Evolutionary conservation across 257 asterid species (phyloP).

Genomic region (Eucommia ulmoides): DNA sequence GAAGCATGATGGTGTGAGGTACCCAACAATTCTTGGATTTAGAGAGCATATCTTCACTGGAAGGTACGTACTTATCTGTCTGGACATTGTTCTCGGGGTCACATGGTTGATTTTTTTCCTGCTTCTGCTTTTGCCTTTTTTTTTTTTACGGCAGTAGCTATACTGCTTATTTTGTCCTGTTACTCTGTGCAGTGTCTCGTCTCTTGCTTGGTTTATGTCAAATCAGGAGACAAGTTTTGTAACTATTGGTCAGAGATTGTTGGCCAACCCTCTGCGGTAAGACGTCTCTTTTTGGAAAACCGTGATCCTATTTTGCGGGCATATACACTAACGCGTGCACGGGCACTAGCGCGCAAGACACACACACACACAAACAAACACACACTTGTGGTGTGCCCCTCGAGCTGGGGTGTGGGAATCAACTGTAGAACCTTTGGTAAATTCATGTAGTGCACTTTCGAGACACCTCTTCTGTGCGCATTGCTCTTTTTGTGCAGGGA

Average conservation of each 20-base stretch:
- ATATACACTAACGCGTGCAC: too few species aligned
- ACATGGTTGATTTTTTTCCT: neutral
- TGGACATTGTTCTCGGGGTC: neutral
- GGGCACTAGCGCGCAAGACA: too few species aligned
- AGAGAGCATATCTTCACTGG: constrained; percentile 99
- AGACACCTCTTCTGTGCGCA: too few species aligned
- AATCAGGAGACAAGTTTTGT: constrained; percentile 97
- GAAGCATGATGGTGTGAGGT: constrained; percentile 75
- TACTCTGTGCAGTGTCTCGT: constrained; percentile 80
- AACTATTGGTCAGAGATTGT: constrained; percentile 88
- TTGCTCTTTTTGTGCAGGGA: too few species aligned
- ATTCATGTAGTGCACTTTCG: too few species aligned
- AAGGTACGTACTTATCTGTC: constrained; percentile 38
- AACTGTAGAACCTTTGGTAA: too few species aligned
- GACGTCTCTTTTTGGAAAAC: constrained; percentile 10
- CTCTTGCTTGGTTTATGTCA: constrained; percentile 99
- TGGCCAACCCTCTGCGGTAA: constrained; percentile 95
- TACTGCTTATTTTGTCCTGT: constrained; percentile 8
- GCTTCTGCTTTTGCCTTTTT: constrained; percentile 3
- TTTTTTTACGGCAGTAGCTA: too few species aligned
- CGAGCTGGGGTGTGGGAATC: too few species aligned
- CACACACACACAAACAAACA: too few species aligned
- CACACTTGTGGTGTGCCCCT: too few species aligned
- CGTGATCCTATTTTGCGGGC: too few species aligned
- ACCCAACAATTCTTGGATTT: constrained; percentile 88